Percentiles rank a stretch among this genome's conserved stretches.
Conservation (phyloP, 164 flowering plant species). For the Umbilicus rupestris region DNA sequence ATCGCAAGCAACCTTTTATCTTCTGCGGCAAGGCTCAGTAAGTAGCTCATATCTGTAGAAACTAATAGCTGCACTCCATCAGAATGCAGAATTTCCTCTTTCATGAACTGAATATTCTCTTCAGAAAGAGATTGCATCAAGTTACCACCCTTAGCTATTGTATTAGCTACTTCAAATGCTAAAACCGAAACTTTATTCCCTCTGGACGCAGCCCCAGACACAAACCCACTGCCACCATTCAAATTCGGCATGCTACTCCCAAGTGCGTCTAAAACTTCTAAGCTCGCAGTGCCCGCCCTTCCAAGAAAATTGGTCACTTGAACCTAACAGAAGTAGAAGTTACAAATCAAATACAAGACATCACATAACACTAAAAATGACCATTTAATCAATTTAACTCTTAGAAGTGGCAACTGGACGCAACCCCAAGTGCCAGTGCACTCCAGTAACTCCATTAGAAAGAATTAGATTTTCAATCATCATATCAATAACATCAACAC, state of each 20-base stretch:
- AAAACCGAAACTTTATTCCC: slow-evolving; percentile 41
- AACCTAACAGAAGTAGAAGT: slow-evolving; percentile 15
- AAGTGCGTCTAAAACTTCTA: slow-evolving; percentile 48
- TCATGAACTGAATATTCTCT: slow-evolving; percentile 43
- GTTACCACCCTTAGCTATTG: slow-evolving; percentile 47
- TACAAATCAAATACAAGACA: not conserved
- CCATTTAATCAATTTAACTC: not conserved
- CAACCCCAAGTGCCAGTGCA: not conserved
- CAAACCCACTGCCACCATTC: slow-evolving; percentile 34
- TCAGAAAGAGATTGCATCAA: slow-evolving; percentile 48
- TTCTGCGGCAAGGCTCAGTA: slow-evolving; percentile 46
- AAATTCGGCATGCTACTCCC: slow-evolving; percentile 58
- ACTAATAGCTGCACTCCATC: slow-evolving; percentile 42
- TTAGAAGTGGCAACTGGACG: not conserved
- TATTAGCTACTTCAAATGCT: slow-evolving; percentile 73
- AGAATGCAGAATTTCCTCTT: slow-evolving; percentile 39
- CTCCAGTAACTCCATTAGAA: not conserved
- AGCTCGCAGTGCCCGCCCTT: slow-evolving; percentile 39
- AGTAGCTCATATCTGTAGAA: slow-evolving; percentile 43
- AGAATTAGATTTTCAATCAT: not conserved
- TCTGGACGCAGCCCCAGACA: slow-evolving; percentile 31
- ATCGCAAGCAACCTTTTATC: slow-evolving; percentile 47
- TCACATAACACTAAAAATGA: not conserved
- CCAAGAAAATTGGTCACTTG: slow-evolving; percentile 34
- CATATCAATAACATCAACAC: not conserved